A percentile compares a stretch with the other conserved stretches of the same genome.
Evolutionary conservation across 176 grass and related monocot genomes (phyloP).

Genomic region (Oryza coarctata): DNA sequence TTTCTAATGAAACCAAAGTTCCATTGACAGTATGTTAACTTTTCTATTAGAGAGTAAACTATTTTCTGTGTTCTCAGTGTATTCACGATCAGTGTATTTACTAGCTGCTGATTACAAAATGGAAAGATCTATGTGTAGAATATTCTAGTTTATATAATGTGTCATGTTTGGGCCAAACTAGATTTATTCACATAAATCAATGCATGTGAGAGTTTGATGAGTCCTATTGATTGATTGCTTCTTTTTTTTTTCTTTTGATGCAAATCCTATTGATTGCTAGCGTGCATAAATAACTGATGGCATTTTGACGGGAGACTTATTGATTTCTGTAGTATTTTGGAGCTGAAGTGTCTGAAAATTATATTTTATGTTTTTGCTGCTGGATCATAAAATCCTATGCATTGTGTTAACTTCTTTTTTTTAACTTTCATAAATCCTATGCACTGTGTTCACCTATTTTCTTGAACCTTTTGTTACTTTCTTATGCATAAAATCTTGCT

Average conservation of each 20-base stretch:
- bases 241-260: too few relatives aligned
- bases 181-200: background rate
- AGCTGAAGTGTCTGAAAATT: background rate
- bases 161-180: background rate
- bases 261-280: background rate
- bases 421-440: slow-evolving; percentile 1
- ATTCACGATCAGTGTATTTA: slow-evolving; percentile 1
- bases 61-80: slow-evolving; percentile 7
- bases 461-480: background rate
- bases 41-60: background rate
- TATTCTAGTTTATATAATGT: background rate
- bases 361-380: background rate
- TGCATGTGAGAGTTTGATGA: background rate
- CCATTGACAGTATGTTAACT: slow-evolving; percentile 12
- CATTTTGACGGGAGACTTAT: background rate
- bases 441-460: background rate
- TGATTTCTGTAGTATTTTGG: background rate
- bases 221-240: background rate
- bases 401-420: background rate
- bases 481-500: slow-evolving; percentile 31
- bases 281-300: background rate
- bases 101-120: slow-evolving; percentile 7
- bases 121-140: background rate
- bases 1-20: background rate
- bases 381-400: background rate